Percentiles rank a stretch among this genome's conserved stretches.
phyloP scores from a whole-genome alignment of 345 rosid genomes.

The Murraya paniculata region DNA sequence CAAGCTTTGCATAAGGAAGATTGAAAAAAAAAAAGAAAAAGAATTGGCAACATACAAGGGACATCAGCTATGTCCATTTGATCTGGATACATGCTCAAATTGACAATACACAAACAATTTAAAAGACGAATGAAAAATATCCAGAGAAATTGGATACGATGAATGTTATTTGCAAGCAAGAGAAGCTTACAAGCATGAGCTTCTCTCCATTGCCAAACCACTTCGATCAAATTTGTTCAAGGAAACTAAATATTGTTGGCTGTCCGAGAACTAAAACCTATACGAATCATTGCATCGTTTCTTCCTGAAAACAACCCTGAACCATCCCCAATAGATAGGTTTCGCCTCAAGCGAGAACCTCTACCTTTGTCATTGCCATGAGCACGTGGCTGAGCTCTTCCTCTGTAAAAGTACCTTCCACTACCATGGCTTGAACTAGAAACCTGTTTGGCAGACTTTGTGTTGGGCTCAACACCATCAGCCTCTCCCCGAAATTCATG shows the following conservation, averaged over 20 bases:
- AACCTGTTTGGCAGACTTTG: conserved; percentile 23
- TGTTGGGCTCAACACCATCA: conserved; percentile 15
- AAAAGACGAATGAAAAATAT: conserved; percentile 14
- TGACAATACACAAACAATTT: conserved; percentile 22
- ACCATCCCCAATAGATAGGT: conserved; percentile 36
- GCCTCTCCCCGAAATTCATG: conserved; percentile 26
- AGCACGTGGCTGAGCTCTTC: conserved; percentile 22
- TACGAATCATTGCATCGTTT: conserved; percentile 14
- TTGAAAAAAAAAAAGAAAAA: background rate
- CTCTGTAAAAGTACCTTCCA: conserved; percentile 27
- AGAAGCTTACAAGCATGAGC: conserved; percentile 25
- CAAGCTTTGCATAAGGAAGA: conserved; percentile 20
- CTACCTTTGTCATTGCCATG: conserved; percentile 15
- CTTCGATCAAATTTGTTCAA: background rate
- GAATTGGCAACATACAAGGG: conserved; percentile 21
- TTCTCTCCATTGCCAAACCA: conserved; percentile 16
- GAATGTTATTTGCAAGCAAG: conserved; percentile 25
- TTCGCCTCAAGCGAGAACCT: conserved; percentile 17
- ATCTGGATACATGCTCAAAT: conserved; percentile 18
- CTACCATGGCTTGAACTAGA: conserved; percentile 44
- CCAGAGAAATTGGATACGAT: conserved; percentile 18
- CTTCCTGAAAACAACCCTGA: conserved; percentile 27
- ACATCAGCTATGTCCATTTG: conserved; percentile 33
- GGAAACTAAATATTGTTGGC: conserved; percentile 15
- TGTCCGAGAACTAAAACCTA: conserved; percentile 21